A percentile compares a stretch with the other conserved stretches of the same genome.
These are phyloP conservation scores for Trametes gibbosa DNA, from an alignment of 768 basidiomycete species.

Conservation along the genomic window DNA sequence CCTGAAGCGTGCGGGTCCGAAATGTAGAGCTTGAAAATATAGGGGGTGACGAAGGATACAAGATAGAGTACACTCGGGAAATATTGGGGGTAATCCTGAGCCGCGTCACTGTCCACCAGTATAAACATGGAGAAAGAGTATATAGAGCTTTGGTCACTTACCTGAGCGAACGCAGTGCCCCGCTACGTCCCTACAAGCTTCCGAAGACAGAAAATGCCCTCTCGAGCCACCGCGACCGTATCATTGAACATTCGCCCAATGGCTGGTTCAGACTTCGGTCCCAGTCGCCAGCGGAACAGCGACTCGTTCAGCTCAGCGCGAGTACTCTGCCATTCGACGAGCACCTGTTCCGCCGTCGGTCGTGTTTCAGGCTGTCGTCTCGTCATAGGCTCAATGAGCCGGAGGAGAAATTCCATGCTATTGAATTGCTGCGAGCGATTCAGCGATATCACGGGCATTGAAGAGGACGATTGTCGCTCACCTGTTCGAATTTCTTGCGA, in stretches of 20 bases:
- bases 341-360: conserved; percentile 14
- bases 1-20: too few relatives aligned
- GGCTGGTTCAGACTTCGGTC: background rate
- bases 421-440: conserved; percentile 8
- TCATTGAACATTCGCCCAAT: background rate
- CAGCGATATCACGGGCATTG: background rate
- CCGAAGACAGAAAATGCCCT: background rate
- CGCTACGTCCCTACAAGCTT: background rate
- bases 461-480: background rate
- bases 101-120: too few relatives aligned
- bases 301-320: background rate
- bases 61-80: too few relatives aligned
- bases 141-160: too few relatives aligned
- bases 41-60: too few relatives aligned
- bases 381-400: conserved; percentile 16
- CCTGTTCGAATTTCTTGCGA: conserved; percentile 19
- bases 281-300: background rate
- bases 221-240: background rate
- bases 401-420: conserved; percentile 10
- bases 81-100: too few relatives aligned
- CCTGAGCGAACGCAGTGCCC: too few relatives aligned
- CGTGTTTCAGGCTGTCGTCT: background rate
- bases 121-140: too few relatives aligned
- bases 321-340: conserved; percentile 1
- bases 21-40: too few relatives aligned